Evolutionary conservation across 192 early-diverging fungal genomes (phyloP), one percentile per base, ranked within the genome.

Genomic region (Coemansia sp.): DNA sequence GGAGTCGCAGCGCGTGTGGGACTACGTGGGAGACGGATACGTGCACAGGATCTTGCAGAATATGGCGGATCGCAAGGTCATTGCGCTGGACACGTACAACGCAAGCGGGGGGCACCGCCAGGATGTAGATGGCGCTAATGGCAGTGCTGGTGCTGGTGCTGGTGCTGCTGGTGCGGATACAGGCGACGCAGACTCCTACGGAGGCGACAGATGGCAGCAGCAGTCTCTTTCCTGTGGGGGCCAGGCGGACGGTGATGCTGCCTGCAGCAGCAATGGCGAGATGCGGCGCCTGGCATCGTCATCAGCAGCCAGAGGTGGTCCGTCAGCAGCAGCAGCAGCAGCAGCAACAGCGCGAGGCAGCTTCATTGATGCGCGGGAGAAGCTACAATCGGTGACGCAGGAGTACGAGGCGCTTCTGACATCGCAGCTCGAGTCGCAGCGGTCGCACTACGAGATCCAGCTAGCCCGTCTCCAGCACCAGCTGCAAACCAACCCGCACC

Each of bases 1-100:
- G 12, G 94, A 93, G 57, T 98, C 94, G 12, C 97, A 99, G 78
- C 76, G 94, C 3, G 96, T 99, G 50, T 99, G 97, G 97, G 97
- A 99, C 74, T 99, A 99, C 81, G 91, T 88, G 1, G 93, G 96
- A 6, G 97, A 99, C 72, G 96, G 94, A 3, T 93, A 98, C 70
- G 95, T 99, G 9, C 97, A 99, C 75, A 88, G 96, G 6, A 63
- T 98, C 70, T 89, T 98, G 53, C 96, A 97, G 70, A 97, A 95
- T 75, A 92, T 85, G 49, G 76, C 86, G 1, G 96, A 97, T 66
- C 95, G 95, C 13, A 97, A 97, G 68, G 69, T 99, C 15, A 94
- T 98, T 15, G 95, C 98, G 61, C 72, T 98, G 37, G 79, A 94
- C 15, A 26, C 63, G 12, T 68, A 19, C 61, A 18, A 48, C 38